Evolutionary conservation across 768 basidiomycete genomes (phyloP).

Genomic region (Lanmaoa pseudosensibilis): DNA sequence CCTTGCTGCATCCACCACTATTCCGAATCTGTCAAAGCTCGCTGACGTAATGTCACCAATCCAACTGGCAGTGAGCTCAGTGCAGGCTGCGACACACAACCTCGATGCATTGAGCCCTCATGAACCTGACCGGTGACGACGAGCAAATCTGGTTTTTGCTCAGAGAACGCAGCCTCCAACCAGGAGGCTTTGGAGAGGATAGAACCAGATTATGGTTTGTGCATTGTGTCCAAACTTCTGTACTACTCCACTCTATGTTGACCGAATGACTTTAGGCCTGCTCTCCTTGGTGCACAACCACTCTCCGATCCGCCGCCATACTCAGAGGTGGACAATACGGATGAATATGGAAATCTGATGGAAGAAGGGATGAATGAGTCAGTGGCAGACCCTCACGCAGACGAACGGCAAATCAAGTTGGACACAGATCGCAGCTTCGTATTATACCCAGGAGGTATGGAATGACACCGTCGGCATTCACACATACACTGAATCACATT

Average conservation of each 20-base stretch:
- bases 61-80: background rate
- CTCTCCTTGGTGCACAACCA: constrained; percentile 40
- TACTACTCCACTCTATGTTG: background rate
- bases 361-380: background rate
- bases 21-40: background rate
- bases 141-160: constrained; percentile 47
- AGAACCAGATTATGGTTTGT: constrained; percentile 59
- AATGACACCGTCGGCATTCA: constrained; percentile 13
- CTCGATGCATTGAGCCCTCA: constrained; percentile 17
- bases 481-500: constrained; percentile 5
- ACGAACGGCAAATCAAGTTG: constrained; percentile 84
- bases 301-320: constrained; percentile 35
- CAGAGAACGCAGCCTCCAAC: constrained; percentile 47
- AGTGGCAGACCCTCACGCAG: constrained; percentile 47
- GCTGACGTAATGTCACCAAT: constrained; percentile 24
- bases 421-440: constrained; percentile 95
- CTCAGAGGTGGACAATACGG: constrained; percentile 22
- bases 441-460: constrained; percentile 82
- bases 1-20: too few relatives aligned
- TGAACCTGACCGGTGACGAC: constrained; percentile 23
- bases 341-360: constrained; percentile 2
- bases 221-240: constrained; percentile 2
- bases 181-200: constrained; percentile 63
- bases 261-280: constrained; percentile 22
- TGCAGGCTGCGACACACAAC: background rate